Evolutionary conservation across 2,329 filamentous ascomycete genomes (phyloP).

Genomic region (Penicillium palitans): DNA sequence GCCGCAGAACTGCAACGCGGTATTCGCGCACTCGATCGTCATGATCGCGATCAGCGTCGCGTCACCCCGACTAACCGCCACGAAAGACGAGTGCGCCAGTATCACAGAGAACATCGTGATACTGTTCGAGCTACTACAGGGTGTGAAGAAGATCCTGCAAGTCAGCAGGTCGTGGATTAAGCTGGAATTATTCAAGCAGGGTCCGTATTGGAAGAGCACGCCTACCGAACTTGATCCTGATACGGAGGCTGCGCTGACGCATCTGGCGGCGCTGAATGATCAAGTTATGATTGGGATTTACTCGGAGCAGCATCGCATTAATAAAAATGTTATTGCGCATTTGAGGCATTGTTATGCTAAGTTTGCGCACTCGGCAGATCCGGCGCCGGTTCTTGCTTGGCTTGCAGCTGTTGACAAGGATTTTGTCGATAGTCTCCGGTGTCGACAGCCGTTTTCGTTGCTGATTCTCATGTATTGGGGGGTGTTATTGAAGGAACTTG

Average conservation of each 20-base stretch:
- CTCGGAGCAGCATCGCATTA: constrained; percentile 18
- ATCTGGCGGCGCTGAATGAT: constrained; percentile 23
- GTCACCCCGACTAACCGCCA: constrained; percentile 24
- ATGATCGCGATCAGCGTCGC: constrained; percentile 30
- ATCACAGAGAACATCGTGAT: constrained; percentile 30
- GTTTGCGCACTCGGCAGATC: constrained; percentile 22
- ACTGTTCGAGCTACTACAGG: constrained; percentile 32
- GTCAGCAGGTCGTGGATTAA: constrained; percentile 43
- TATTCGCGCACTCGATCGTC: constrained; percentile 32
- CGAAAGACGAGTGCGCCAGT: constrained; percentile 11
- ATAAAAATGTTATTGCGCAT: constrained; percentile 21
- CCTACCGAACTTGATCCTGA: constrained; percentile 18
- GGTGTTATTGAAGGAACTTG: constrained; percentile 23
- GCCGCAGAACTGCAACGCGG: constrained; percentile 31
- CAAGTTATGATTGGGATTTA: constrained; percentile 13
- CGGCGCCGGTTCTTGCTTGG: constrained; percentile 32
- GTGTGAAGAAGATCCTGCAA: constrained; percentile 29
- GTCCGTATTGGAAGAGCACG: constrained; percentile 51
- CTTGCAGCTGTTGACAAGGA: constrained; percentile 24
- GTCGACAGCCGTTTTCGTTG: constrained; percentile 23
- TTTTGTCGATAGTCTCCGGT: constrained; percentile 22
- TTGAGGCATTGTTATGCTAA: constrained; percentile 30
- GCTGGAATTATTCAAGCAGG: constrained; percentile 51
- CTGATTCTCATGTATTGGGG: constrained; percentile 33
- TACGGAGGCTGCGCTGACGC: constrained; percentile 22